phyloP scores from a whole-genome alignment of 1,139 yeast genomes.

The Candida labiduridarum region DNA sequence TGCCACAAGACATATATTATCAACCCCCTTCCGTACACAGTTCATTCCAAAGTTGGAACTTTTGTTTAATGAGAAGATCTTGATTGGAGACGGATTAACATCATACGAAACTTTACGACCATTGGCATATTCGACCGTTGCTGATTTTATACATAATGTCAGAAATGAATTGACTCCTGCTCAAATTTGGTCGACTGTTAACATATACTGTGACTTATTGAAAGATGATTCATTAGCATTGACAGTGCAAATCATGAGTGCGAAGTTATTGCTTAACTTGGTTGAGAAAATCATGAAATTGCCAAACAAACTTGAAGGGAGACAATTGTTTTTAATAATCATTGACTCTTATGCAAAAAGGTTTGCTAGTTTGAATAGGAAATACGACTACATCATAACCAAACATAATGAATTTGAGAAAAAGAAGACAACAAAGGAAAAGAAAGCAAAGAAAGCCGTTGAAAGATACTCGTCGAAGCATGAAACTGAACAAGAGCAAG shows the following conservation, averaged over 20 bases:
- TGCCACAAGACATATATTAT: constrained; percentile 90
- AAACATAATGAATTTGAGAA: constrained; percentile 59
- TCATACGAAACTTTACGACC: constrained; percentile 87
- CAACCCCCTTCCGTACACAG: constrained; percentile 81
- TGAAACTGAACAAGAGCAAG: constrained; percentile 15
- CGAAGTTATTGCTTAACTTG: constrained; percentile 81
- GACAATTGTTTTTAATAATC: constrained; percentile 79
- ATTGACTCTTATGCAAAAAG: constrained; percentile 88
- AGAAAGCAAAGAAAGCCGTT: constrained; percentile 44
- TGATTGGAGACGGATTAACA: constrained; percentile 92
- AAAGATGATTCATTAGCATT: constrained; percentile 83
- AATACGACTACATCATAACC: constrained; percentile 66
- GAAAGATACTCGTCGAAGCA: constrained; percentile 41
- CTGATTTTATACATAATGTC: constrained; percentile 92
- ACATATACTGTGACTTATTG: constrained; percentile 77
- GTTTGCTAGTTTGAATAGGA: constrained; percentile 72
- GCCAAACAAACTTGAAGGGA: constrained; percentile 81
- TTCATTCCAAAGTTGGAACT: constrained; percentile 87
- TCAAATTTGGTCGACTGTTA: constrained; percentile 88
- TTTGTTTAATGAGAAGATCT: constrained; percentile 80
- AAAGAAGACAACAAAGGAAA: constrained; percentile 43
- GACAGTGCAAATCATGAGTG: constrained; percentile 96
- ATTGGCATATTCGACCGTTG: constrained; percentile 92
- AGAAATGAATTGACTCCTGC: constrained; percentile 80
- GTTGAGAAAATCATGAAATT: constrained; percentile 87